Evolutionary conservation across 306 rosid species (phyloP).

Genomic region (Dryas octopetala): DNA sequence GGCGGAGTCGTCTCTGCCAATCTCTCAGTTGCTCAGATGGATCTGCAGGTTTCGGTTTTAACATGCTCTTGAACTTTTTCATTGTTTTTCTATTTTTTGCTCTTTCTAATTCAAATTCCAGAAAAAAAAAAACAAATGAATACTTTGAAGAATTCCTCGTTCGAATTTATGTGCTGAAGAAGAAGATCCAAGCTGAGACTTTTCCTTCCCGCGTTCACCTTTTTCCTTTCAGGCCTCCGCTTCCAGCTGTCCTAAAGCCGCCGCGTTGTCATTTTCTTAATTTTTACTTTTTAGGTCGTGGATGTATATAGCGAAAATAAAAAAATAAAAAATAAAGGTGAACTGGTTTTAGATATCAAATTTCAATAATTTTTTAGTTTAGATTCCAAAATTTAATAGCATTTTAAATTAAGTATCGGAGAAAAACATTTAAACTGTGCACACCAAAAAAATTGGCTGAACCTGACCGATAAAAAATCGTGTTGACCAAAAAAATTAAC

Average conservation of each 20-base stretch:
- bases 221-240: neutral
- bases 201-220: constrained; percentile 11
- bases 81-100: constrained; percentile 20
- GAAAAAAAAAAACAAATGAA: neutral
- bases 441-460: too few relatives aligned
- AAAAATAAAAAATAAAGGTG: too few relatives aligned
- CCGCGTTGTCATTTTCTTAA: neutral
- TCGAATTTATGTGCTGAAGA: too few relatives aligned
- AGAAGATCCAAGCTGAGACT: neutral
- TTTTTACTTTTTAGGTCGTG: neutral
- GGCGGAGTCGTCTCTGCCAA: constrained; percentile 90
- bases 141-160: too few relatives aligned
- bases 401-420: too few relatives aligned
- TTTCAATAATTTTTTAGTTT: too few relatives aligned
- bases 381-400: too few relatives aligned
- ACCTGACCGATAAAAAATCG: too few relatives aligned
- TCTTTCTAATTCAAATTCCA: neutral
- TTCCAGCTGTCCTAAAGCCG: neutral
- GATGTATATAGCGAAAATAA: too few relatives aligned
- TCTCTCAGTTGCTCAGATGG: constrained; percentile 72
- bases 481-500: too few relatives aligned
- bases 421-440: too few relatives aligned
- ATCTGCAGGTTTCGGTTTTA: constrained; percentile 61
- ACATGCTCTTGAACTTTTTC: constrained; percentile 73
- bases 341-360: too few relatives aligned